Evolutionary conservation across 129 eudicot species (phyloP).

Genomic region (carrot (Daucus carota)): DNA sequence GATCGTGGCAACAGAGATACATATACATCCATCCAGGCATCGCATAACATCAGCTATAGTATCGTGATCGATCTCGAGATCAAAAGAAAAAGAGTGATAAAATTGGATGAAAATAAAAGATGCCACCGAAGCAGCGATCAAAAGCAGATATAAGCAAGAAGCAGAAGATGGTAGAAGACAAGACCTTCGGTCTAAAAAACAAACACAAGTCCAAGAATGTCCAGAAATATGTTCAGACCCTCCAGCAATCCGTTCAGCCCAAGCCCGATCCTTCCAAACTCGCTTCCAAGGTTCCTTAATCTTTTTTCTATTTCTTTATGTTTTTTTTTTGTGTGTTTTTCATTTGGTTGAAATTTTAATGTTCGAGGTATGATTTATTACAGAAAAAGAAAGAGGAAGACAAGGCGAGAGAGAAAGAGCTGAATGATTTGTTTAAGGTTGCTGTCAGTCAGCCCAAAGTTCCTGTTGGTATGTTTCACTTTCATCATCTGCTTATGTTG

Average conservation of each 20-base stretch:
- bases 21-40: too few relatives aligned
- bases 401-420: constrained; percentile 76
- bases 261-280: constrained; percentile 60
- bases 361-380: neutral
- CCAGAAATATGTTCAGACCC: constrained; percentile 74
- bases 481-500: neutral
- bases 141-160: constrained; percentile 77
- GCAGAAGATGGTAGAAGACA: constrained; percentile 83
- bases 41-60: neutral
- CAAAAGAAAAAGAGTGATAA: neutral
- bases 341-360: neutral
- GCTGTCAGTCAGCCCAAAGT: constrained; percentile 93
- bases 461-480: constrained; percentile 55
- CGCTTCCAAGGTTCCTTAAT: constrained; percentile 49
- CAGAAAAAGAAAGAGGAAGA: constrained; percentile 94
- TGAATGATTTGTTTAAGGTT: constrained; percentile 72
- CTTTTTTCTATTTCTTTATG: neutral
- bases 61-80: neutral
- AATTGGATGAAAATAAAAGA: constrained; percentile 22
- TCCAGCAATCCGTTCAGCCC: constrained; percentile 56
- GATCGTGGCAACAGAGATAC: too few relatives aligned
- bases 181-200: constrained; percentile 83
- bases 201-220: constrained; percentile 85
- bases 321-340: neutral
- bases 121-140: constrained; percentile 79